These are phyloP conservation scores for Gymnopilus dilepis DNA, from an alignment of 768 basidiomycete genomes.

Conservation along the genomic window DNA sequence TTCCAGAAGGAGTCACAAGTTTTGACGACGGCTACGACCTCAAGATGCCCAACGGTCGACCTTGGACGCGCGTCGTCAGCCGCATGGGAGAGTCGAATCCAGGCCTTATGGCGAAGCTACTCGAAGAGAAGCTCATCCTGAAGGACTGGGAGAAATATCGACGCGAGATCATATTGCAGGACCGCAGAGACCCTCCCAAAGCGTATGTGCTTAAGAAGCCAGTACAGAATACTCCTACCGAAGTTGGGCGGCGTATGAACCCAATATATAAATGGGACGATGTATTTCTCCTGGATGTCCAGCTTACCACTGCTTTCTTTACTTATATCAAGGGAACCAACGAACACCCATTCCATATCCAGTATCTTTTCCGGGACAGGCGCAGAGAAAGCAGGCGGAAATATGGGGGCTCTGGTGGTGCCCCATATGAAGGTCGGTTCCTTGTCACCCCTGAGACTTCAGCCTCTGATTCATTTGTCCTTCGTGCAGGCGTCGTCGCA, in stretches of 20 bases:
- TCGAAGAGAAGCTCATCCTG: neutral
- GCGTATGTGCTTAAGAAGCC: neutral
- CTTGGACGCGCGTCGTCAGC: conserved; percentile 1
- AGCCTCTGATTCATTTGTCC: neutral
- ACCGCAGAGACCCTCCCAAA: neutral
- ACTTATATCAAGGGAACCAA: neutral
- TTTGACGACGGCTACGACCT: neutral
- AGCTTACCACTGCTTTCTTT: neutral
- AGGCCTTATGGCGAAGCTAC: neutral
- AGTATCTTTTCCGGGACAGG: conserved; percentile 1
- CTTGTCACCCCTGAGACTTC: neutral
- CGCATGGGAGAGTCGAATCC: neutral
- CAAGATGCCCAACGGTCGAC: neutral
- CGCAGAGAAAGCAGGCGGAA: neutral
- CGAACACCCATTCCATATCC: neutral
- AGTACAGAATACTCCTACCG: neutral
- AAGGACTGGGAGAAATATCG: neutral
- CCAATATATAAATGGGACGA: conserved; percentile 2
- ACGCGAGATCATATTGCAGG: neutral
- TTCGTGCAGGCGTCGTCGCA: neutral
- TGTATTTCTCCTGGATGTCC: neutral
- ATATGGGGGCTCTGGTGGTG: neutral
- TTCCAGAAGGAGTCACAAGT: neutral
- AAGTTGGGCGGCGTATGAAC: neutral
- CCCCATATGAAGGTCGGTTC: neutral